Evolutionary conservation across 129 eudicot genomes (phyloP), one percentile per base, ranked within the genome.

Genomic region (Pulicaria dysenterica): DNA sequence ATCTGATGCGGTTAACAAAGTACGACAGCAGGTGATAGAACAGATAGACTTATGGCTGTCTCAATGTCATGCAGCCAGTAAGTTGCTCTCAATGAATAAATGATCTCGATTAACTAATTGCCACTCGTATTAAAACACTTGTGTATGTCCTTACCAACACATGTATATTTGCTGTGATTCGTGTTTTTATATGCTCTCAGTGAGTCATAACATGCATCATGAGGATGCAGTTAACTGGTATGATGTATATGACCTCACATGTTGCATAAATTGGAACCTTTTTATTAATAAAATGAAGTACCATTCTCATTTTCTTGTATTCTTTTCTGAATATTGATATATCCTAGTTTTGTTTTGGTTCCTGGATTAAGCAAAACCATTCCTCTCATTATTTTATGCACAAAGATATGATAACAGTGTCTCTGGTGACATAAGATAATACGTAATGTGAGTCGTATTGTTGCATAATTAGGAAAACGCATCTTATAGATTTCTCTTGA

Each of bases 1-100:
- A 14, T 89, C 98, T 24, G 96, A 90, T 69, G 97, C 88, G 4
- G 97, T 94, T 37, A 49, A 83, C 78, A 94, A 90, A 88, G 93
- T 85, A 60, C 81, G 98, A 82, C 95, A 86, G 56, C 38, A 87
- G 61, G 64, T 90, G 45, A 79, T 80, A 53, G 89, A 80, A 60
- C 86, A 84, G 42, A 94, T 94, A 75, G 97, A 94, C 84, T 68
- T 85, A 73, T 90, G 98, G 98, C 75, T 94, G 62, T 88, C 98
- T 45, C 76, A 87, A 81, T 90, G 98, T 80, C 82, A 82, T 15
- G 68, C 45, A 51, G 68, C 60, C 37, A 74, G 79, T 73, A 62
- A 76, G 77, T 24, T 82, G 87, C 64, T 62, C 84, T 24, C 37
- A 4, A 24, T 41, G 37, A 59, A 45, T 37, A 16, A 11, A 46